A percentile compares a stretch with the other conserved stretches of the same genome.
phyloP scores from a whole-genome alignment of 2,329 filamentous ascomycete species.

The Colletotrichum sp. region DNA sequence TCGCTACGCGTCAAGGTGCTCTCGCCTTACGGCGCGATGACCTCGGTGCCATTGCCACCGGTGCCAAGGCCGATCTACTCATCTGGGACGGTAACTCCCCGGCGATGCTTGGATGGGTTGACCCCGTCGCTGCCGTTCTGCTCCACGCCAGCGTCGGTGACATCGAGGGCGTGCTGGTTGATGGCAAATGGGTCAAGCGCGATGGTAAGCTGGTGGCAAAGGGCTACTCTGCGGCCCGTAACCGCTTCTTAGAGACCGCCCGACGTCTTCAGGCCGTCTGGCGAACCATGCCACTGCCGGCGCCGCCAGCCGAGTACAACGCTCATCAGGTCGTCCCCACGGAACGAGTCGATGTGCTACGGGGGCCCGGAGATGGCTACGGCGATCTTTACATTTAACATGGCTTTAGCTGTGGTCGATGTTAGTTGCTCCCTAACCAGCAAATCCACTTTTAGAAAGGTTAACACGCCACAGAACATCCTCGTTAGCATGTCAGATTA shows the following conservation, averaged over 20 bases:
- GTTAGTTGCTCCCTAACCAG: too few species aligned
- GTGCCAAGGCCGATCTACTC: conserved; percentile 56
- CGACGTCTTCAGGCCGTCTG: not conserved
- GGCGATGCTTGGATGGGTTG: conserved; percentile 55
- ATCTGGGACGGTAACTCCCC: conserved; percentile 55
- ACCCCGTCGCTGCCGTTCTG: conserved; percentile 60
- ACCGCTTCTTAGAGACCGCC: not conserved
- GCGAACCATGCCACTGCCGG: too few species aligned
- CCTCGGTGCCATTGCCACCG: conserved; percentile 49
- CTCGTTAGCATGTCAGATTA: too few species aligned
- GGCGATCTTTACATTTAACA: too few species aligned
- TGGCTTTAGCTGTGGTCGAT: too few species aligned
- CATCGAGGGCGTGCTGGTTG: conserved; percentile 54
- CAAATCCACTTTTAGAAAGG: too few species aligned
- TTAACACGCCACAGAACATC: too few species aligned
- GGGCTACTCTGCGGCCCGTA: not conserved
- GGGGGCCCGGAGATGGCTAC: too few species aligned
- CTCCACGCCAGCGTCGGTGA: conserved; percentile 59
- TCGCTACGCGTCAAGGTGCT: conserved; percentile 58
- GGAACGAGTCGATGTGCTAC: too few species aligned
- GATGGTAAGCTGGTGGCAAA: conserved; percentile 39
- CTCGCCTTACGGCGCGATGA: conserved; percentile 55
- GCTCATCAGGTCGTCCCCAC: too few species aligned
- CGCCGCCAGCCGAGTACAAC: too few species aligned
- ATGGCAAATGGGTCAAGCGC: conserved; percentile 52